Evolutionary conservation across 257 asterid species (phyloP), one percentile per base, ranked within the genome.

Genomic region (Linderniella brevidens): DNA sequence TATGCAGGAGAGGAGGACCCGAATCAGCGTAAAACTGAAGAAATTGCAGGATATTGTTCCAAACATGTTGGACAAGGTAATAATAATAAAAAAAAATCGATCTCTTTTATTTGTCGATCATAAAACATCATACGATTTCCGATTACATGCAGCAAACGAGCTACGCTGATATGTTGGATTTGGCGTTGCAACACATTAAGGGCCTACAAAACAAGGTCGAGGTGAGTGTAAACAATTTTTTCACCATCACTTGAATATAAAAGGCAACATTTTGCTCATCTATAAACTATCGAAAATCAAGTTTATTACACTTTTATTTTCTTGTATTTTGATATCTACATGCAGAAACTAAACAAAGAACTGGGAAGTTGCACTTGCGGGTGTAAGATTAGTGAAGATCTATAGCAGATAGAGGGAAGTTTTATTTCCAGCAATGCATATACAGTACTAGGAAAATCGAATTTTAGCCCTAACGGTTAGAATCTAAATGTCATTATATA

Each of bases 101-200:
- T n/a, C n/a, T n/a, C n/a, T n/a, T n/a, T n/a, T n/a, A n/a, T n/a
- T n/a, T n/a, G n/a, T n/a, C n/a, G n/a, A n/a, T n/a, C n/a, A n/a
- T n/a, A n/a, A n/a, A n/a, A n/a, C n/a, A n/a, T n/a, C n/a, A n/a
- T n/a, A n/a, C n/a, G n/a, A n/a, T n/a, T n/a, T n/a, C n/a, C n/a
- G n/a, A n/a, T n/a, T n/a, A n/a, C n/a, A n/a, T n/a, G 76, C 93
- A 87, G 97, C 97, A 87, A 87, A 87, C 97, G 19, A 87, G 95
- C 88, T 82, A 79, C 3, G 67, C 97, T 1, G 95, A 87, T 68
- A 87, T 87, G 97, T 72, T 87, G 69, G 97, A 87, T 67, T 73
- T 82, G 63, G 97, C 97, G 6, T 93, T 87, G 45, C 79, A 79
- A 57, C 97, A 87, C 64, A 87, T 87, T 40, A 74, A 72, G 64